These are phyloP conservation scores for Balamuthia mandrillaris DNA, from an alignment of 208 protist species.

Conservation along the genomic window DNA sequence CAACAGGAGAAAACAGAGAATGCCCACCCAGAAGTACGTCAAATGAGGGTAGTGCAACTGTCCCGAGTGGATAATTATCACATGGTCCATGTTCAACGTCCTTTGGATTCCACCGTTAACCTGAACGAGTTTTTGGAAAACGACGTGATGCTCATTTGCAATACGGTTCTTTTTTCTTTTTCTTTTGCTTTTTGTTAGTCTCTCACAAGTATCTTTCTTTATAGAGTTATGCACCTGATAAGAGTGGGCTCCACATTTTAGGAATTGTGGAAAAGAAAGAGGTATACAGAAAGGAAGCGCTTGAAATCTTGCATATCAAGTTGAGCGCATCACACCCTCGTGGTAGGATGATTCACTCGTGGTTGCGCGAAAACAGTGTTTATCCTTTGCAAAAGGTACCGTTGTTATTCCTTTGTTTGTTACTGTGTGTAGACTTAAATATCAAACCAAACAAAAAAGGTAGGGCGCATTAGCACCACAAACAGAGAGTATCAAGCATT, in stretches of 20 bases:
- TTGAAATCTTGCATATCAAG: neutral
- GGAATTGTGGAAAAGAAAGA: slow-evolving; percentile 7
- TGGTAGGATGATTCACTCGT: neutral
- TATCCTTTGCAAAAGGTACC: neutral
- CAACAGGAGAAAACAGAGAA: slow-evolving; percentile 30
- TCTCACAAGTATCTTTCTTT: neutral
- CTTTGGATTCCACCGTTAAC: neutral
- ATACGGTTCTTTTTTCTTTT: neutral
- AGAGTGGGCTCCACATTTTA: slow-evolving; percentile 23
- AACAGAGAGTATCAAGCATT: slow-evolving; percentile 1
- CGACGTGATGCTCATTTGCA: slow-evolving; percentile 32
- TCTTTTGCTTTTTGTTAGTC: neutral
- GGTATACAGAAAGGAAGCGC: neutral
- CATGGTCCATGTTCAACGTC: neutral
- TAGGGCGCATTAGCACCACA: neutral
- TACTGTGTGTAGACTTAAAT: no score
- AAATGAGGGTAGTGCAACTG: neutral
- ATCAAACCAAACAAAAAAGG: no score
- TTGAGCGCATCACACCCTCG: neutral
- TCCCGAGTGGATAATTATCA: slow-evolving; percentile 29
- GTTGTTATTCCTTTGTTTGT: neutral
- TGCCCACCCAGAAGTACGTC: neutral
- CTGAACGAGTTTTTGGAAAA: neutral
- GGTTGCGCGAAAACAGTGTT: neutral
- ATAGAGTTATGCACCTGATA: neutral